These are phyloP conservation scores for Prunus armeniaca DNA, from an alignment of 306 rosid genomes.

Conservation along the genomic window DNA sequence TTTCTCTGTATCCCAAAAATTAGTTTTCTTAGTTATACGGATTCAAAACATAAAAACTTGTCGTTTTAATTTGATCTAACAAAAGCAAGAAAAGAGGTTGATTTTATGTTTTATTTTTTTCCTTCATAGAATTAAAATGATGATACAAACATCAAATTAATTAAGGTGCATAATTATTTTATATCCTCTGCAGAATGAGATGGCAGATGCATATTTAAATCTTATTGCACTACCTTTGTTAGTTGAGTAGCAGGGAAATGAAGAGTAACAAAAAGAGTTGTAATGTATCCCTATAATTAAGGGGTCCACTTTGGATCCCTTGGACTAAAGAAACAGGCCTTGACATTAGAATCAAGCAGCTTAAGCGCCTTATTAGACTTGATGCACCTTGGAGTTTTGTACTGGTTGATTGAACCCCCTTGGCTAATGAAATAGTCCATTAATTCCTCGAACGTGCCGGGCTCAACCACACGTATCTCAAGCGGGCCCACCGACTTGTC, in stretches of 20 bases:
- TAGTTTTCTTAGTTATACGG: no score
- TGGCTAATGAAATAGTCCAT: slow-evolving; percentile 72
- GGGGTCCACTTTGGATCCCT: slow-evolving; percentile 73
- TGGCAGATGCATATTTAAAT: neutral
- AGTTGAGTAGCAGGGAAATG: neutral
- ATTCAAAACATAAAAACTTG: no score
- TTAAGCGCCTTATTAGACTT: slow-evolving; percentile 62
- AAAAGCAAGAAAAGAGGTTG: neutral
- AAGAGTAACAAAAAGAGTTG: neutral
- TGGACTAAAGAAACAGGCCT: slow-evolving; percentile 64
- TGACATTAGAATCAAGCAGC: slow-evolving; percentile 58
- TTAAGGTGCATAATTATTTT: neutral
- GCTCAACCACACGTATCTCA: slow-evolving; percentile 80
- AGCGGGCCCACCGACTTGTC: slow-evolving; percentile 74
- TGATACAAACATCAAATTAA: neutral
- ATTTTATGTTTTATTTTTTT: no score
- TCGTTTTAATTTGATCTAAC: neutral
- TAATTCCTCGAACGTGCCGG: slow-evolving; percentile 74
- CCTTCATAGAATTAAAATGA: neutral
- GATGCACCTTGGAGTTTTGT: slow-evolving; percentile 88
- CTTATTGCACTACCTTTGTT: neutral
- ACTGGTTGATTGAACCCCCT: slow-evolving; percentile 88
- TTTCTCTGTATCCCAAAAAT: no score
- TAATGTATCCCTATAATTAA: neutral
- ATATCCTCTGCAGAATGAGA: neutral